These are phyloP conservation scores for Auricularia cornea DNA, from an alignment of 768 basidiomycete genomes.

Conservation along the genomic window DNA sequence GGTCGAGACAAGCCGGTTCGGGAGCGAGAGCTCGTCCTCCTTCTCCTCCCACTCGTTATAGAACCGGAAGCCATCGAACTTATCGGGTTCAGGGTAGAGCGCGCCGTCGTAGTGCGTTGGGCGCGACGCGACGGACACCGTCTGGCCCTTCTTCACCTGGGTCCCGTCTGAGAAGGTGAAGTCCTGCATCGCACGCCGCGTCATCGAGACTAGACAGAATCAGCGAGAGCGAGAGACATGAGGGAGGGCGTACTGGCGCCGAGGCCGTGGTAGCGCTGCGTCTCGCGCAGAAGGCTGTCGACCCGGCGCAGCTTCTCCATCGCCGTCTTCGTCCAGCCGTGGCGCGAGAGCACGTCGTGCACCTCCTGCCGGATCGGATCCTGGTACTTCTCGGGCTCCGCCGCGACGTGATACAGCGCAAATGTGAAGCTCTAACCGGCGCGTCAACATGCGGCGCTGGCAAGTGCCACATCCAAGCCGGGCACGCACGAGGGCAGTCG, in stretches of 20 bases:
- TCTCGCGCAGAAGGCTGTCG: slow-evolving; percentile 48
- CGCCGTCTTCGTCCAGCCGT: slow-evolving; percentile 34
- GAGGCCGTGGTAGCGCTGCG: slow-evolving; percentile 28
- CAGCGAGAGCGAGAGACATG: neutral
- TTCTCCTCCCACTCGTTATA: slow-evolving; percentile 14
- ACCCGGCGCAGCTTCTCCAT: slow-evolving; percentile 34
- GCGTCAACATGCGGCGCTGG: too few relatives aligned
- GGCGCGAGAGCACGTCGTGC: slow-evolving; percentile 16
- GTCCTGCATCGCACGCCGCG: neutral
- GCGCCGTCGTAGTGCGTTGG: too few relatives aligned
- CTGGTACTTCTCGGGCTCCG: slow-evolving; percentile 24
- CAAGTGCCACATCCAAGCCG: too few relatives aligned
- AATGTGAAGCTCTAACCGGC: slow-evolving; percentile 30
- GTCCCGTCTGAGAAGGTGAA: slow-evolving; percentile 5
- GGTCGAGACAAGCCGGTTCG: slow-evolving; percentile 29
- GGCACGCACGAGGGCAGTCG: neutral
- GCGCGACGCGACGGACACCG: too few relatives aligned
- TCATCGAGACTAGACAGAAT: slow-evolving; percentile 4
- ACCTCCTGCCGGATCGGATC: slow-evolving; percentile 25
- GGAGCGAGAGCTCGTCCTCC: slow-evolving; percentile 18
- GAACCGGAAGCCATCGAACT: too few relatives aligned
- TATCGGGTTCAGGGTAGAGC: too few relatives aligned
- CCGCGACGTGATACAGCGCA: slow-evolving; percentile 29
- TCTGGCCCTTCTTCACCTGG: slow-evolving; percentile 4
- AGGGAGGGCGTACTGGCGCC: slow-evolving; percentile 6